Base-by-base conservation (phyloP, 768 basidiomycete genomes). In the Lentinula sp. region DNA sequence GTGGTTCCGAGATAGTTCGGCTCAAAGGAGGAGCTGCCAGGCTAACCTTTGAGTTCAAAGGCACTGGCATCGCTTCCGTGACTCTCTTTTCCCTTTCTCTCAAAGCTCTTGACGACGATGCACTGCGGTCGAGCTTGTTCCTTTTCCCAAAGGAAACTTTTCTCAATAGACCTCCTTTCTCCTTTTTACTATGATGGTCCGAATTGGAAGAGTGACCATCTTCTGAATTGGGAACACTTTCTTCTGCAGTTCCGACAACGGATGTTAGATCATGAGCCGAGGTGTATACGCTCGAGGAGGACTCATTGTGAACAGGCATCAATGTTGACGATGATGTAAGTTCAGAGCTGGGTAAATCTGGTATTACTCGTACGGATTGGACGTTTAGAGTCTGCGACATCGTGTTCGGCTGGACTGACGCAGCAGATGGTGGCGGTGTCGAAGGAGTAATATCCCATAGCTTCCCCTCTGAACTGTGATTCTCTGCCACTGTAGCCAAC, bases 391-490 rank as follows among this genome's bases (percentile, higher is more conserved):
- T 76, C 12, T 62, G 36, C 35, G 63, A 69, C 51, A 53, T 65
- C 20, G 67, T 68, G 20, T 62, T 57, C 33, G 61, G 63, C 46
- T 63, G 63, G 8, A 64, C 20, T 10, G 72, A 72, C 18, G 72
- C 63, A 3, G 72, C 71, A 48, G 75, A 73, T 7, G 76, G 73
- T 5, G 77, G 74, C 4, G 74, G 73, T 7, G 75, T 74, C 33
- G 69, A 65, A n/a, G 70, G 64, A 20, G 66, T 64, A 45, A 62
- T 64, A 15, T 62, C 60, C 35, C 68, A 68, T 62, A n/a, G 6
- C 39, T 32, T 46, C 15, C 35, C 20, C 54, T 52, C 53, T 39
- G 33, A 23, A 15, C 49, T 43, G 23, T 43, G 49, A 36, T 52
- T 62, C 54, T 79, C 77, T 3, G 77, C 69, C 9, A 81, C 69